phyloP scores from a whole-genome alignment of 2,329 filamentous ascomycete genomes.

The Cadophora sp. region DNA sequence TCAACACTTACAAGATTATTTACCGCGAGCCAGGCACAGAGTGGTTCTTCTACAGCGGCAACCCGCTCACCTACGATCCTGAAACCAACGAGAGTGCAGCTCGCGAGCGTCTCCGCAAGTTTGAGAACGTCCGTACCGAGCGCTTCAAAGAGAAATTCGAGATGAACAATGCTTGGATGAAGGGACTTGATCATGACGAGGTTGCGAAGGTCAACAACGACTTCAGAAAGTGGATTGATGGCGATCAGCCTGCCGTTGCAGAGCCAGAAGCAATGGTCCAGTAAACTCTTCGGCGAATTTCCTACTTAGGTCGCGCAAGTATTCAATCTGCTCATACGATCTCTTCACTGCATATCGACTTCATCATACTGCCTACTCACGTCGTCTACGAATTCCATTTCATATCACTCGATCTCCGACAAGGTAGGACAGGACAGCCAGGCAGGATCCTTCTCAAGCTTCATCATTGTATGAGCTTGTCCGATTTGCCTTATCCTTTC shows the following conservation, averaged over 20 bases:
- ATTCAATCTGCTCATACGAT: not conserved
- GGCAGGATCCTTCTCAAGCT: not conserved
- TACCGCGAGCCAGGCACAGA: slow-evolving; percentile 75
- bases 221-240: slow-evolving; percentile 54
- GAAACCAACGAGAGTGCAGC: slow-evolving; percentile 40
- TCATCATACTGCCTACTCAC: not conserved
- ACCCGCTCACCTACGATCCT: slow-evolving; percentile 46
- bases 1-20: slow-evolving; percentile 81
- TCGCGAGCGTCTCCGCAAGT: slow-evolving; percentile 46
- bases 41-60: slow-evolving; percentile 67
- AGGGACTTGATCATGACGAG: slow-evolving; percentile 54
- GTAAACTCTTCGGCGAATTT: not conserved
- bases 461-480: not conserved
- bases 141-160: slow-evolving; percentile 58
- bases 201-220: slow-evolving; percentile 54
- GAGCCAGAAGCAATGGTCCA: slow-evolving; percentile 3
- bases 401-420: not conserved
- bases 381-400: slow-evolving; percentile 8
- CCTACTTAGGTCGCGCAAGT: not conserved
- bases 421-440: not conserved
- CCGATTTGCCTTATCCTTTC: not conserved
- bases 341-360: not conserved
- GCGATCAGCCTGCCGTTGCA: slow-evolving; percentile 34
- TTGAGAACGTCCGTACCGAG: slow-evolving; percentile 46
- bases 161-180: slow-evolving; percentile 58